These are phyloP conservation scores for Alternaria dauci DNA, from an alignment of 2,329 filamentous ascomycete species.

Conservation along the genomic window DNA sequence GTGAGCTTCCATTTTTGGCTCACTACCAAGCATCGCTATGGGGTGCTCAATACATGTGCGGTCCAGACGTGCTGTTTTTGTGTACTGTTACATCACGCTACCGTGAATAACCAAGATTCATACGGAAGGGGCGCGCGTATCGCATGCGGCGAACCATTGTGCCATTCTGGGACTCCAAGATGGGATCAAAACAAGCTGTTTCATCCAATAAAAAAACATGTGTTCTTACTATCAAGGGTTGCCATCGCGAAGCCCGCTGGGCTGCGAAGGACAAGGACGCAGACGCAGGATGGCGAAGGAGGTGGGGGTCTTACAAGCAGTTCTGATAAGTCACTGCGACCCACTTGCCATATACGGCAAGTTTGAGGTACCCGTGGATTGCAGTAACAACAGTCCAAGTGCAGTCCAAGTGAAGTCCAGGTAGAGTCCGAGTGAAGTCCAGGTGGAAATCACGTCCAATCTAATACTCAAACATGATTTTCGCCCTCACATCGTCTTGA, in stretches of 20 bases:
- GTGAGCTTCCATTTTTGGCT: neutral
- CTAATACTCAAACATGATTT: neutral
- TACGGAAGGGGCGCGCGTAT: neutral
- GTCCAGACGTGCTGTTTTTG: neutral
- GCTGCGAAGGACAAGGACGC: neutral
- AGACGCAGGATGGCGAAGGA: no score
- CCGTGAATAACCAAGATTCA: neutral
- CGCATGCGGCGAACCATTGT: neutral
- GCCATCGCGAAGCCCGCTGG: neutral
- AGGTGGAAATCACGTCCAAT: neutral
- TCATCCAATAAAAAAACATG: no score
- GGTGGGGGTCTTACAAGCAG: neutral
- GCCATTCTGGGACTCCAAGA: neutral
- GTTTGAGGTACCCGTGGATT: neutral
- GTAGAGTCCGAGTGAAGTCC: neutral
- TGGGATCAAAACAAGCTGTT: neutral
- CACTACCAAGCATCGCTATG: neutral
- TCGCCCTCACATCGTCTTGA: neutral
- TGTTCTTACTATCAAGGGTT: neutral
- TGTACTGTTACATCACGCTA: neutral
- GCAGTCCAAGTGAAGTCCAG: no score
- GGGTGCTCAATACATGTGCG: neutral
- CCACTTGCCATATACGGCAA: slow-evolving; percentile 5
- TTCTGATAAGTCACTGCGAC: neutral
- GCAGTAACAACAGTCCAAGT: neutral